Evolutionary conservation across 2,329 filamentous ascomycete genomes (phyloP), one percentile per base, ranked within the genome.

Genomic region (Hymenoscyphus infarciens): DNA sequence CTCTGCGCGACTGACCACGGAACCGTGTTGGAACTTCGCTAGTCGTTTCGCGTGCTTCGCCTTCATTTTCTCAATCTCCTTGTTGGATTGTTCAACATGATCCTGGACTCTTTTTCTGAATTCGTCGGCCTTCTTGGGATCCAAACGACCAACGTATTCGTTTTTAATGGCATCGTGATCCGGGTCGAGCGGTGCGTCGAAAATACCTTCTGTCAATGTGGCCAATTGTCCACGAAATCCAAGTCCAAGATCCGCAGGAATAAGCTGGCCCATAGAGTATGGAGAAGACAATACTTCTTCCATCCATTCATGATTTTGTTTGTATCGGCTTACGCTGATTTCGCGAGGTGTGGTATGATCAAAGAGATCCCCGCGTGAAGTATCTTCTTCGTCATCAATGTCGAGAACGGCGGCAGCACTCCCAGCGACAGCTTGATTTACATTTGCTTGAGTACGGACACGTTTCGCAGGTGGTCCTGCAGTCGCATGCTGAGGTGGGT

Each of bases 301-400:
- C 91, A 99, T 97, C 95, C 94, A 98, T 75, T 97, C 92, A 72
- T 99, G 94, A 71, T 99, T 96, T 73, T 97, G 92, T 74, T 89
- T 89, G 75, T 97, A 99, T 61, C 95, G 86, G 67, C 87, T 86
- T 64, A 91, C 81, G 69, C 92, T 96, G 65, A 99, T 89, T 67
- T 99, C 95, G 53, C 93, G 85, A 2, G 93, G 93, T 0, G 92
- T 94, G 66, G 97, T 80, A 66, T 92, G 86, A 73, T 99, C 95
- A 71, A 99, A 91, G 74, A 93, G 83, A 75, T 99, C 95, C 31
- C 92, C 92, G 22, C 90, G 83, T 6, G 89, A 90, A 2, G 89
- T 90, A 72, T 97, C 94, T 75, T 98, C 93, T 58, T 96, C 92
- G 62, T 97, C 93, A 60, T 97, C 92, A n/a, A 76, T 75, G 8